Evolutionary conservation across 805 yeast genomes (phyloP).

Genomic region (Schwanniomyces sp.): DNA sequence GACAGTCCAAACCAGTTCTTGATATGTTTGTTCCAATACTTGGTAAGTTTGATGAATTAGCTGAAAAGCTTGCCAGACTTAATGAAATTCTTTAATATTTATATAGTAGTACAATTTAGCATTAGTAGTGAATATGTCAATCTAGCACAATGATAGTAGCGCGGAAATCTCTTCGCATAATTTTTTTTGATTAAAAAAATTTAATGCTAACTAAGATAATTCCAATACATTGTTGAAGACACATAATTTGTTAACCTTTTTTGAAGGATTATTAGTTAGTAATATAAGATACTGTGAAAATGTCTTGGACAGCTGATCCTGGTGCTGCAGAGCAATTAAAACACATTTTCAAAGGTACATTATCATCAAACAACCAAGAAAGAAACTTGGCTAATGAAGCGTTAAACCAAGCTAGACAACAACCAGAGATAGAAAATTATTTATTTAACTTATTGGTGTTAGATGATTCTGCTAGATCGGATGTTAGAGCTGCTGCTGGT

Average conservation of each 20-base stretch:
- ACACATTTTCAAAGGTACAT: conserved; percentile 66
- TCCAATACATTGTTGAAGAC: neutral
- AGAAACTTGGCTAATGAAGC: conserved; percentile 73
- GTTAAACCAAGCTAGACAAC: conserved; percentile 62
- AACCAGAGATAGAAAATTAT: conserved; percentile 82
- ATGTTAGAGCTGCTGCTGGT: conserved; percentile 86
- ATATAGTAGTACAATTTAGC: neutral
- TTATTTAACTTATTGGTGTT: conserved; percentile 65
- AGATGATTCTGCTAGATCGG: conserved; percentile 45
- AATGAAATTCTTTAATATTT: conserved; percentile 17
- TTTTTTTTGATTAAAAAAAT: neutral
- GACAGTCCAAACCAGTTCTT: conserved; percentile 40
- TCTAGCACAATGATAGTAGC: neutral
- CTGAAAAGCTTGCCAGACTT: conserved; percentile 41
- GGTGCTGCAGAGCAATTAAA: conserved; percentile 63
- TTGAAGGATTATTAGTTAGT: neutral
- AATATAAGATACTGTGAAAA: conserved; percentile 8
- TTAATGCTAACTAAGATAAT: neutral
- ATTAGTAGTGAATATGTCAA: neutral
- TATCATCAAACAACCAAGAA: conserved; percentile 55
- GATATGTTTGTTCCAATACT: conserved; percentile 60
- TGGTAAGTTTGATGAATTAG: conserved; percentile 45
- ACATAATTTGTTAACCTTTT: neutral
- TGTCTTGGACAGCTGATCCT: conserved; percentile 71
- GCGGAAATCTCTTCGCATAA: neutral